These are phyloP conservation scores for Eucalyptus microcorys DNA, from an alignment of 345 rosid species.

Conservation along the genomic window DNA sequence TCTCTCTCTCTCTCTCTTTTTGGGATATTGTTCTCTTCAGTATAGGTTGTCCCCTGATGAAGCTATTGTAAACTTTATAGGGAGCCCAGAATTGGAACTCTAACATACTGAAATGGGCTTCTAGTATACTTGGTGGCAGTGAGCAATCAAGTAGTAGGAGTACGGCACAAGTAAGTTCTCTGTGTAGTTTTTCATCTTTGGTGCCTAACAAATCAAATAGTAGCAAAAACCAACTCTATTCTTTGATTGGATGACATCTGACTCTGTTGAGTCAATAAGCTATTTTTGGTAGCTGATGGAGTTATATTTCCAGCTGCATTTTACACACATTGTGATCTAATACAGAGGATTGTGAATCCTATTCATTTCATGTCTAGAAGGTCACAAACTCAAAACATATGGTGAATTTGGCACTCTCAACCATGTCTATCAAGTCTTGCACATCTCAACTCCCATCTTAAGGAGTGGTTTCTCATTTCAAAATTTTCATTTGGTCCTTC, in stretches of 20 bases:
- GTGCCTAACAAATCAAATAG: neutral
- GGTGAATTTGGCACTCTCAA: neutral
- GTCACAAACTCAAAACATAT: neutral
- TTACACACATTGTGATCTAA: neutral
- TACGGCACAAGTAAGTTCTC: neutral
- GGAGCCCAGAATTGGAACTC: constrained; percentile 65
- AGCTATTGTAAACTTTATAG: constrained; percentile 10
- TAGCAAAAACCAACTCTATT: neutral
- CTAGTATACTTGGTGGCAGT: constrained; percentile 66
- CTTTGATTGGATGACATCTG: neutral
- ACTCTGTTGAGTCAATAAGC: neutral
- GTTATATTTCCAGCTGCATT: neutral
- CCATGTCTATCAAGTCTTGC: neutral
- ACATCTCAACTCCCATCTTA: neutral
- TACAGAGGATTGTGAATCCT: neutral
- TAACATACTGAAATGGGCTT: constrained; percentile 88
- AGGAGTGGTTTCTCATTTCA: neutral
- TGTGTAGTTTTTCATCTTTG: neutral
- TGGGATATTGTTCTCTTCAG: neutral
- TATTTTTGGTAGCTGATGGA: neutral
- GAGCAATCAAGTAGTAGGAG: constrained; percentile 30
- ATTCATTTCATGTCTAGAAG: neutral
- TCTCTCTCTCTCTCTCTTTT: neutral
- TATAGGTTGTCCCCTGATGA: neutral
- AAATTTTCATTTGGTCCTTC: neutral